Evolutionary conservation across 108 stramenopile species (phyloP), one percentile per base, ranked within the genome.

Genomic region (Cylindrotheca closterium): DNA sequence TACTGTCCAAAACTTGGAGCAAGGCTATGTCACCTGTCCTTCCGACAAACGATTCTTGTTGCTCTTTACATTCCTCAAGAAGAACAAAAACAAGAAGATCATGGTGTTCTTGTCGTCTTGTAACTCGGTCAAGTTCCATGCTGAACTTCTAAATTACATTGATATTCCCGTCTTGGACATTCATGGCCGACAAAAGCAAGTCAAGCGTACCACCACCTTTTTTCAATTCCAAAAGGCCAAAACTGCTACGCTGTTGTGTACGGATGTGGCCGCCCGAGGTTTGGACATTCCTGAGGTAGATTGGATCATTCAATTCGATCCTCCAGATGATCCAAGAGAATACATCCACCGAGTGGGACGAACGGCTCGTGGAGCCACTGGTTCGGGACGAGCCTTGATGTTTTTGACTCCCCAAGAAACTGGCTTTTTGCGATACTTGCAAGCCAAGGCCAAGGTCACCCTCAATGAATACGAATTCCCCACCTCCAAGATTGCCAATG

Each of bases 231-330:
- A 96, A 69, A 94, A 96, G 62, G 79, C 80, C 55, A 83, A 94
- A 27, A 82, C 68, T n/a, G 99, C 98, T 17, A 96, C 95, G 1
- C 78, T 99, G 47, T 71, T 98, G 30, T 98, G 97, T 82, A 99
- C 99, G 21, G 99, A 99, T 69, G 98, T 99, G n/a, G 98, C 98
- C 22, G 99, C 98, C 23, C 86, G 99, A 33, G 73, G 73, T 33
- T 58, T 74, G 24, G 98, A 98, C 70, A 98, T 99, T 45, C 98
- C 98, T 5, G 62, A 87, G 7, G 98, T 99, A 5, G 97, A 99
- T 79, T 99, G 98, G 98, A 99, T 99, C 62, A 90, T 95, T 56
- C 99, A 99, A 79, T 99, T 94, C 68, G 99, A 99, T 80, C 98
- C 99, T 4, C 99, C 99, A 10, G 98, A 98, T 74, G 97, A 99